phyloP scores from a whole-genome alignment of 441 rosid species.

The Euphorbia corollata region DNA sequence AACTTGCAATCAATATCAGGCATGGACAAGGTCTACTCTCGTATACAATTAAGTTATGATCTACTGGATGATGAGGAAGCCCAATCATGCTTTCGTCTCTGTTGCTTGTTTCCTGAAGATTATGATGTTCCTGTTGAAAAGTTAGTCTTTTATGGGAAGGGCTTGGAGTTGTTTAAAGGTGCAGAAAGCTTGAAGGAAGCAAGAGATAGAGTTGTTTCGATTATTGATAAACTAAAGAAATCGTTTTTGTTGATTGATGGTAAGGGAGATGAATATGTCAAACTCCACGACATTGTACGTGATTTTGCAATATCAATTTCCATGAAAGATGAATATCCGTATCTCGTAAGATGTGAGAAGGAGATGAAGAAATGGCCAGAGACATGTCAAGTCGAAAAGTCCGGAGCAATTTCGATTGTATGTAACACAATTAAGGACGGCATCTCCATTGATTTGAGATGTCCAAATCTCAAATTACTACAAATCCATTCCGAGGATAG shows the following conservation, averaged over 20 bases:
- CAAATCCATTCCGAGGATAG: not conserved
- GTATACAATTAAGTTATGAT: not conserved
- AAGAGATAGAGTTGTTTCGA: not conserved
- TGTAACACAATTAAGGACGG: not conserved
- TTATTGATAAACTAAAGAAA: too few species aligned
- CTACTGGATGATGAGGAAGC: not conserved
- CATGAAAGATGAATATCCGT: not conserved
- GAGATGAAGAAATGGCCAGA: not conserved
- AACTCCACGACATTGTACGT: not conserved
- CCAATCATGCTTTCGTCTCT: not conserved
- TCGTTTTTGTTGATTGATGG: too few species aligned
- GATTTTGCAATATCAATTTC: not conserved
- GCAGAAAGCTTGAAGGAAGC: not conserved
- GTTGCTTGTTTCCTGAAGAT: not conserved
- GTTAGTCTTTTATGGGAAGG: not conserved
- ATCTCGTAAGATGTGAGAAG: not conserved
- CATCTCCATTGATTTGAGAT: not conserved
- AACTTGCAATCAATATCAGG: not conserved
- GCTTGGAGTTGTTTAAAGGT: not conserved
- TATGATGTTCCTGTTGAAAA: too few species aligned
- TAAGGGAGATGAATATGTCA: too few species aligned
- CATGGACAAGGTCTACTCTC: not conserved
- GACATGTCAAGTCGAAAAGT: not conserved
- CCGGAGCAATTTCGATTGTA: not conserved
- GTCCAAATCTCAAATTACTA: not conserved